phyloP scores from a whole-genome alignment of 2,329 filamentous ascomycete species.

The Metarhizium brunneum region DNA sequence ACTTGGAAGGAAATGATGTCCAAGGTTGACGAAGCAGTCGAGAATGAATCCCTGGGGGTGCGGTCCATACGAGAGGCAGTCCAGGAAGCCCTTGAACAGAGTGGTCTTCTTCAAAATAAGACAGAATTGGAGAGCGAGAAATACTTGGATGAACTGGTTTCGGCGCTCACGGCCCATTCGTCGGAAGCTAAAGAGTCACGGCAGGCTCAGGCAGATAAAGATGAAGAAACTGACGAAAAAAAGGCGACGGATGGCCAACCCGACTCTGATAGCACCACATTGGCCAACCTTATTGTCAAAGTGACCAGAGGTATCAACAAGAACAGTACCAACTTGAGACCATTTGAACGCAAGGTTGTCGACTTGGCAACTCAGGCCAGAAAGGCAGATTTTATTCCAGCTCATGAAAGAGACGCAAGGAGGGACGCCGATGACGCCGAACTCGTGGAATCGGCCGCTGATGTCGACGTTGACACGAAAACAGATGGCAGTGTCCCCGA shows the following conservation, averaged over 20 bases:
- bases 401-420: background rate
- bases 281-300: constrained; percentile 43
- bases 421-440: background rate
- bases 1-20: constrained; percentile 46
- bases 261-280: constrained; percentile 13
- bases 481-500: background rate
- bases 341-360: constrained; percentile 42
- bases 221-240: constrained; percentile 5
- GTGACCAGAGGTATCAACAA: constrained; percentile 38
- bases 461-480: background rate
- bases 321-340: constrained; percentile 29
- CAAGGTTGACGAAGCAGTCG: constrained; percentile 47
- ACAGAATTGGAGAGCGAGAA: constrained; percentile 35
- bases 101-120: constrained; percentile 38
- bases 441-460: background rate
- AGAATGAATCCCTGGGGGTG: constrained; percentile 46
- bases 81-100: constrained; percentile 44
- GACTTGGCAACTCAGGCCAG: constrained; percentile 34
- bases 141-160: constrained; percentile 42
- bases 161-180: constrained; percentile 32
- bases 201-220: constrained; percentile 7
- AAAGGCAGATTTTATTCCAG: background rate
- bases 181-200: constrained; percentile 15
- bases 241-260: background rate
- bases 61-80: constrained; percentile 44